These are phyloP conservation scores for Ustulina deusta DNA, from an alignment of 2,329 filamentous ascomycete species.

Conservation along the genomic window DNA sequence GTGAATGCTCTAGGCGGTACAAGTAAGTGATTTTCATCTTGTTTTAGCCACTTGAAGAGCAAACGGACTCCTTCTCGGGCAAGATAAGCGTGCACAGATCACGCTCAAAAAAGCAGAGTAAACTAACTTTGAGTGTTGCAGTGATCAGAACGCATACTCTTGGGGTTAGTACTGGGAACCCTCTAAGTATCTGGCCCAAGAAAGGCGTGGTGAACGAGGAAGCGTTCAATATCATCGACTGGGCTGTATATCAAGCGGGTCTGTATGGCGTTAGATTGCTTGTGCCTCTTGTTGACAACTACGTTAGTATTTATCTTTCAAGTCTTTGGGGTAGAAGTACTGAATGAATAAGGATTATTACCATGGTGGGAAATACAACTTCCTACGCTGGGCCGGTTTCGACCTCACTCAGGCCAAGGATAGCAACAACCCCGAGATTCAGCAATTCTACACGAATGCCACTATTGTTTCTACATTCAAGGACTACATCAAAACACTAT, in stretches of 20 bases:
- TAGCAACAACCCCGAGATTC: slow-evolving; percentile 54
- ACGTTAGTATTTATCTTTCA: slow-evolving; percentile 48
- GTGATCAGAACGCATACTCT: slow-evolving; percentile 60
- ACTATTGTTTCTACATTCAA: slow-evolving; percentile 60
- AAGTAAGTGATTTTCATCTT: slow-evolving; percentile 29
- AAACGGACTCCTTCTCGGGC: no score
- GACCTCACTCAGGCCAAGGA: slow-evolving; percentile 55
- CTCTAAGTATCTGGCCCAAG: slow-evolving; percentile 59
- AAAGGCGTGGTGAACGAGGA: slow-evolving; percentile 56
- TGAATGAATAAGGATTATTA: slow-evolving; percentile 59
- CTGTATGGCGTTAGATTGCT: slow-evolving; percentile 59
- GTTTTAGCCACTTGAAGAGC: background rate
- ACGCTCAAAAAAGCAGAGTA: background rate
- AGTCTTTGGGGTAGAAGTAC: background rate
- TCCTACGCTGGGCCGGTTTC: slow-evolving; percentile 60
- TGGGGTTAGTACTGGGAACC: slow-evolving; percentile 61
- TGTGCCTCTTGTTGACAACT: slow-evolving; percentile 61
- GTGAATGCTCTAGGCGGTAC: slow-evolving; percentile 59
- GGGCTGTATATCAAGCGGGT: slow-evolving; percentile 60
- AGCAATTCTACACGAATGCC: slow-evolving; percentile 61
- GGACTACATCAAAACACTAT: slow-evolving; percentile 57
- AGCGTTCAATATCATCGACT: slow-evolving; percentile 61
- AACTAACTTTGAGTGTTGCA: background rate
- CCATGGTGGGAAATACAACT: slow-evolving; percentile 63
- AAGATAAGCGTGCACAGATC: background rate